Evolutionary conservation across 108 stramenopile species (phyloP), one percentile per base, ranked within the genome.

Genomic region (Stephanodiscus minutulus): DNA sequence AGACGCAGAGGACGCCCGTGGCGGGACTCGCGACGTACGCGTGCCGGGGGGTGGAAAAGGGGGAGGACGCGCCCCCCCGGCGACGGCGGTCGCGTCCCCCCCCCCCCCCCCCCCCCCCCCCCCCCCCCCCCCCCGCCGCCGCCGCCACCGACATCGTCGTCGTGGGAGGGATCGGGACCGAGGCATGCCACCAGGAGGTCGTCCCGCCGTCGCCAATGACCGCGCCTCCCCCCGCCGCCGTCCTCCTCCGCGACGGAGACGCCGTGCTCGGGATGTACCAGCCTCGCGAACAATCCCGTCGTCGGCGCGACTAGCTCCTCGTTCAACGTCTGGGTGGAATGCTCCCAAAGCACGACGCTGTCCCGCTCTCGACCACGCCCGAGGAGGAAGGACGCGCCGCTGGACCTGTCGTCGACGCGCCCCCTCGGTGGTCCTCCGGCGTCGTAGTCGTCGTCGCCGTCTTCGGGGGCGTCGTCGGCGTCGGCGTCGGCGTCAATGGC

Each of bases 261-360:
- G 25, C 13, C n/a, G 37, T 70, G 70, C 44, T 61, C 70, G 10
- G 70, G 70, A 61, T 70, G 70, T 27, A 11, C 3, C 39, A 68
- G 1, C 37, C 12, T 54, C 29, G 31, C 57, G 29, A 17, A 58
- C 57, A 58, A 10, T 12, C 57, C 54, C 33, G 31, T 25, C 5
- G 7, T 12, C 65, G 66, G 66, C 3, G 66, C 47, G 35, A 33
- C 18, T 4, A 68, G 33, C 21, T 68, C 53, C 37, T 68, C 66
- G 7, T 50, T 39, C 28, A 41, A 35, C 8, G 66, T 68, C 52
- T 68, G 66, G 15, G 66, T 56, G 53, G 66, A 36, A 35, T 68
- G 66, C 53, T 68, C 66, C 66, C 66, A 68, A 0, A 20, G 5
- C 18, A 68, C 31, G 29, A 48, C 47, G 24, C n/a, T 2, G 47